A percentile compares a stretch with the other conserved stretches of the same genome.
phyloP scores from a whole-genome alignment of 169 alveolate species.

The Babesia caballi region DNA sequence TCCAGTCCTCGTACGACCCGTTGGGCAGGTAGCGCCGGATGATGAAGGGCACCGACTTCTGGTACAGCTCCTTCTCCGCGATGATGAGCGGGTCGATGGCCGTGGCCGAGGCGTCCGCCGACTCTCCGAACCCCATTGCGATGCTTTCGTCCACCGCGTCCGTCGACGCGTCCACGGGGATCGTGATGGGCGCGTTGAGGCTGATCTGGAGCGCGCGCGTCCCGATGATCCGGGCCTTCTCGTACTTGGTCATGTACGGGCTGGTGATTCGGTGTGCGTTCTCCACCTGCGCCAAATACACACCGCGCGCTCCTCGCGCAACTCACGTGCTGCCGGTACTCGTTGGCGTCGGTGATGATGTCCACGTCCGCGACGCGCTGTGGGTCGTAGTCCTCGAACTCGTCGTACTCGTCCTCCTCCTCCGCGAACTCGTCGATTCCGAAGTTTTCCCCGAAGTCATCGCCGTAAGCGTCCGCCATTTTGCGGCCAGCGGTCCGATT shows the following conservation, averaged over 20 bases:
- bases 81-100: slow-evolving; percentile 96
- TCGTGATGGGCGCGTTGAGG: slow-evolving; percentile 96
- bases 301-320: background rate
- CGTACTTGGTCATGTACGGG: slow-evolving; percentile 96
- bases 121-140: slow-evolving; percentile 76
- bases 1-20: slow-evolving; percentile 97
- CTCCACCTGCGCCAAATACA: slow-evolving; percentile 36
- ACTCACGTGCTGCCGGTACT: slow-evolving; percentile 51
- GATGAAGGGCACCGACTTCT: slow-evolving; percentile 96
- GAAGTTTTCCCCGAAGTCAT: slow-evolving; percentile 77
- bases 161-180: slow-evolving; percentile 78
- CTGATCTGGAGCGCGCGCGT: slow-evolving; percentile 99
- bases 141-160: slow-evolving; percentile 52
- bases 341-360: slow-evolving; percentile 65
- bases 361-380: slow-evolving; percentile 68
- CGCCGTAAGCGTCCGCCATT: slow-evolving; percentile 68
- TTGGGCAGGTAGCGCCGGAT: slow-evolving; percentile 98
- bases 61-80: slow-evolving; percentile 98
- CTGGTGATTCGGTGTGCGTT: slow-evolving; percentile 87
- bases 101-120: slow-evolving; percentile 79
- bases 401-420: slow-evolving; percentile 75
- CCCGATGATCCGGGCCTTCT: slow-evolving; percentile 98
- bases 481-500: background rate
- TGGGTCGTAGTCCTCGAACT: slow-evolving; percentile 69
- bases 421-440: slow-evolving; percentile 78